phyloP scores from a whole-genome alignment of 2,329 filamentous ascomycete genomes.

The Verticillium alfalfae region DNA sequence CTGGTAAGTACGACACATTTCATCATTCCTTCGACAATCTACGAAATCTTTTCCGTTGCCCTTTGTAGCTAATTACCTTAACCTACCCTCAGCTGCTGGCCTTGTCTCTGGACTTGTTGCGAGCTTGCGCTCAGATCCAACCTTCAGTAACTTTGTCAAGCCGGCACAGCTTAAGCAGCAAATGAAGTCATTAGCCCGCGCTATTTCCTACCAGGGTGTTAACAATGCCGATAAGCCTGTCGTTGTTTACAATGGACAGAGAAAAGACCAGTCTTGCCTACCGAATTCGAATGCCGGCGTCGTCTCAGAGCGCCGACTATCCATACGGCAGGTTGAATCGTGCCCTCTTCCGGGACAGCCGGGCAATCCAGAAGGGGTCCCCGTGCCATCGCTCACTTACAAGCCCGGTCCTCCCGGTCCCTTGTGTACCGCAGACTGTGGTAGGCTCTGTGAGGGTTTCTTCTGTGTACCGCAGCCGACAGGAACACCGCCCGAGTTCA shows the following conservation, averaged over 20 bases:
- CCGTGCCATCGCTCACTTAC: neutral
- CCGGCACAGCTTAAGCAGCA: neutral
- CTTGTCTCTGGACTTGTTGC: neutral
- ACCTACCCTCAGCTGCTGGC: neutral
- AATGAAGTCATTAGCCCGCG: neutral
- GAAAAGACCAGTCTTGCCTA: neutral
- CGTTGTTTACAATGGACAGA: neutral
- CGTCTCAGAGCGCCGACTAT: neutral
- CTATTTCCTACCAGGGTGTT: neutral
- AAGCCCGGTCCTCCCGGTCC: neutral
- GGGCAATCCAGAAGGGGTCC: neutral
- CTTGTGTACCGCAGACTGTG: neutral
- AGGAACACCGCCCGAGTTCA: neutral
- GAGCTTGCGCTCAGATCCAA: neutral
- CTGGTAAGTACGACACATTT: neutral
- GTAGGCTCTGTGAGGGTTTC: neutral
- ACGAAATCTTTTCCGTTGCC: too few species aligned
- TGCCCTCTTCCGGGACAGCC: neutral
- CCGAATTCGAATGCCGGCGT: neutral
- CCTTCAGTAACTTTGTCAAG: neutral
- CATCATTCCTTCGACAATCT: neutral
- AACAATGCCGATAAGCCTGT: neutral
- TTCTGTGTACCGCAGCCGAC: neutral
- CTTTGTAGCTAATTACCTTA: neutral
- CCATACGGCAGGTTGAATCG: neutral